phyloP scores from a whole-genome alignment of 805 yeast genomes.

The Starmerella geochares region DNA sequence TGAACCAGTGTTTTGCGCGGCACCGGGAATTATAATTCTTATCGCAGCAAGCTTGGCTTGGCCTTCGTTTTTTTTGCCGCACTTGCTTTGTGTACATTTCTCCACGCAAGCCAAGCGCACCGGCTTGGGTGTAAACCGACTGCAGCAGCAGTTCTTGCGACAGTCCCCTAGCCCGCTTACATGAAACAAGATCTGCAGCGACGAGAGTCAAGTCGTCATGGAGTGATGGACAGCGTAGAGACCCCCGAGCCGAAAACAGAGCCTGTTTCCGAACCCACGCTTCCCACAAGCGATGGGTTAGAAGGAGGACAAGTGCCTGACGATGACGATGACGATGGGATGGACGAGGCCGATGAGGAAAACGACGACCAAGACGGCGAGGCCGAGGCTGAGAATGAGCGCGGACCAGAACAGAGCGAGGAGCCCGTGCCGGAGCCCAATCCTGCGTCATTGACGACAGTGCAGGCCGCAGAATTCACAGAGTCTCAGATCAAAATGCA shows the following conservation, averaged over 20 bases:
- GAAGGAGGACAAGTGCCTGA: neutral
- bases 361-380: neutral
- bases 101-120: neutral
- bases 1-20: neutral
- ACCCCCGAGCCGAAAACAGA: slow-evolving; percentile 2
- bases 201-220: neutral
- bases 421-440: neutral
- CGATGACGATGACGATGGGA: neutral
- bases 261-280: slow-evolving; percentile 1
- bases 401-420: slow-evolving; percentile 3
- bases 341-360: neutral
- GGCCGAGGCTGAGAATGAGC: neutral
- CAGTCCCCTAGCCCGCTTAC: slow-evolving; percentile 9
- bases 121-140: neutral
- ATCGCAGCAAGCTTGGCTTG: neutral
- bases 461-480: slow-evolving; percentile 7
- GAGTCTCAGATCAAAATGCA: slow-evolving; percentile 15
- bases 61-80: no score
- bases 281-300: neutral
- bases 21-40: neutral
- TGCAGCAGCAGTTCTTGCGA: neutral
- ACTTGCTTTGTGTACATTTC: neutral
- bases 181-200: slow-evolving; percentile 8
- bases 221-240: slow-evolving; percentile 5
- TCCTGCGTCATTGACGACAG: neutral